Evolutionary conservation across 495 filamentous ascomycete species (phyloP), one percentile per base, ranked within the genome.

Genomic region (Penicillium diatomitis): DNA sequence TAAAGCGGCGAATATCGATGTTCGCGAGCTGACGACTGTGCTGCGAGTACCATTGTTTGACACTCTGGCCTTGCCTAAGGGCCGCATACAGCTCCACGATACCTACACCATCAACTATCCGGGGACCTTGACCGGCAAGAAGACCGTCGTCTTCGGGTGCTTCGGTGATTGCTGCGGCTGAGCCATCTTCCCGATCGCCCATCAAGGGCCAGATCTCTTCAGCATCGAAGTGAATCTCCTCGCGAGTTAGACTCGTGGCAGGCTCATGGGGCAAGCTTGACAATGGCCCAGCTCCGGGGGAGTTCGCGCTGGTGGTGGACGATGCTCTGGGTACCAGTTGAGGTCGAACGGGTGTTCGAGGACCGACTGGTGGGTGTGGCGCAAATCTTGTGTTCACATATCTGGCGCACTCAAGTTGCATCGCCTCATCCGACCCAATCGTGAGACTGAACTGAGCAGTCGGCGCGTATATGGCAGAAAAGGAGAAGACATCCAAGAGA

Each of bases 401-500:
- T 29, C 81, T 76, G 0, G 80, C 80, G 57, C 91, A 96, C 71
- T 98, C 94, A 37, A 86, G 82, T 50, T 90, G 83, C 65, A 94
- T 78, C 33, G 72, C 75, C 45, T 78, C 75, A 44, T 81, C 74
- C 54, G 82, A 79, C 11, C 74, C 74, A 34, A 96, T 77, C 32
- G 94, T 86, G 32, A 76, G 73, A 53, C 80, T 77, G 50, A 97
- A 83, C 38, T 85, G 83, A 0, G 78, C 69, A 1, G 94, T 92
- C 3, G 82, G 83, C 0, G 90, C 89, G 59, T 97, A 98, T 50
- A 92, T 89, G 46, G 86, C 86, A 29, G 80, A 75, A 66, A 97
- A 97, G 57, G 88, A 86, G 71, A 97, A 97, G 58, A 95, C 82
- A 63, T 97, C 92, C 6, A 96, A 79, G 38, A 96, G 75, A 33